A percentile compares a stretch with the other conserved stretches of the same genome.
These are phyloP conservation scores for Leccinum boreale DNA, from an alignment of 768 basidiomycete species.

Conservation along the genomic window DNA sequence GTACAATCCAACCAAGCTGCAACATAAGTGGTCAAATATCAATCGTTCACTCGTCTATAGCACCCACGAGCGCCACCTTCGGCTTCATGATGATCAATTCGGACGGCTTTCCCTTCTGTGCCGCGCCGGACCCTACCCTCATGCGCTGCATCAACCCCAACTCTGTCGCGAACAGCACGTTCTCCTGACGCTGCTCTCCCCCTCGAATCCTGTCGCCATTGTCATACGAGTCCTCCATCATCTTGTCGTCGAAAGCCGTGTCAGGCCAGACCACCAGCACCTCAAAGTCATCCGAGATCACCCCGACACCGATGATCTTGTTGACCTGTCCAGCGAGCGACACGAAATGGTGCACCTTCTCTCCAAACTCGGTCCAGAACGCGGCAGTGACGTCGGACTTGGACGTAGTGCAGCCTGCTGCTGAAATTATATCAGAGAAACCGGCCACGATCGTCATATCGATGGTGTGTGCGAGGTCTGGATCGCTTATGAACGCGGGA, in stretches of 20 bases:
- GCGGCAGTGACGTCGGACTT: slow-evolving; percentile 32
- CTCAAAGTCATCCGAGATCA: slow-evolving; percentile 27
- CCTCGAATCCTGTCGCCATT: slow-evolving; percentile 10
- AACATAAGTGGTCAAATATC: background rate
- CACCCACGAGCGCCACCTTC: slow-evolving; percentile 18
- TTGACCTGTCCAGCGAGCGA: slow-evolving; percentile 45
- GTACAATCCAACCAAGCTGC: background rate
- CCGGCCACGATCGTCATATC: slow-evolving; percentile 13
- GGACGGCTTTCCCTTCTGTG: slow-evolving; percentile 13
- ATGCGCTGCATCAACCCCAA: slow-evolving; percentile 29
- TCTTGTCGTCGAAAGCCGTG: slow-evolving; percentile 6
- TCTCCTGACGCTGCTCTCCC: background rate
- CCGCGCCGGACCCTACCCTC: slow-evolving; percentile 6
- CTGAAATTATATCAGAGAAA: slow-evolving; percentile 25
- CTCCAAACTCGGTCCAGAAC: slow-evolving; percentile 41
- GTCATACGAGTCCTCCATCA: slow-evolving; percentile 26
- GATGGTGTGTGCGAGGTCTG: slow-evolving; percentile 10
- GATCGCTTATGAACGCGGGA: slow-evolving; percentile 11
- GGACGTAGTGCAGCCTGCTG: slow-evolving; percentile 21
- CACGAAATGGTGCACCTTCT: slow-evolving; percentile 40
- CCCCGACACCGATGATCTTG: slow-evolving; percentile 20
- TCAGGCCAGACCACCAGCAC: slow-evolving; percentile 16
- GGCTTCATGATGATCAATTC: slow-evolving; percentile 30
- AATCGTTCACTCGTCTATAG: background rate
- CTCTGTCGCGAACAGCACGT: slow-evolving; percentile 34